phyloP scores from a whole-genome alignment of 2,329 filamentous ascomycete species.

The Colletotrichum scovillei region DNA sequence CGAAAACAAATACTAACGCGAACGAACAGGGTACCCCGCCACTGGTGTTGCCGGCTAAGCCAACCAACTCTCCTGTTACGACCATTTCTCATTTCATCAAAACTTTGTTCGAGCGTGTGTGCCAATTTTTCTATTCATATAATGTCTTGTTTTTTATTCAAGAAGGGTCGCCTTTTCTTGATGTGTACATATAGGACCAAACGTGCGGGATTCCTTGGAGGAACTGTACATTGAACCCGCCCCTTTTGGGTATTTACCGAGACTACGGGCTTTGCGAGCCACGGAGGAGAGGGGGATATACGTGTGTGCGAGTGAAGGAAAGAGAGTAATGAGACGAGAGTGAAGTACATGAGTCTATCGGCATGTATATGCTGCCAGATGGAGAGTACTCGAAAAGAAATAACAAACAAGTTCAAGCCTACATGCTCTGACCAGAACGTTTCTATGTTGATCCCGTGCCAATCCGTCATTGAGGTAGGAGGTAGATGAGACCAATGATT shows the following conservation, averaged over 20 bases:
- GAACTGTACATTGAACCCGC: slow-evolving; percentile 4
- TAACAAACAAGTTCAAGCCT: too few species aligned
- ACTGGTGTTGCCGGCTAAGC: slow-evolving; percentile 28
- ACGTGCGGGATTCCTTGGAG: background rate
- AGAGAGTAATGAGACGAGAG: background rate
- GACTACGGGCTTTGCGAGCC: background rate
- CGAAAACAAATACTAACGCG: background rate
- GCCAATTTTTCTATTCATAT: slow-evolving; percentile 9
- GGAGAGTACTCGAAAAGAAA: background rate
- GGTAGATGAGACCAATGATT: too few species aligned
- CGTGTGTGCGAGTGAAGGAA: background rate
- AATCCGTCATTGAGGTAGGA: too few species aligned
- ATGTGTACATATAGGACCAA: slow-evolving; percentile 15
- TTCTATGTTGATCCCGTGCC: too few species aligned
- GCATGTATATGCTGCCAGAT: background rate
- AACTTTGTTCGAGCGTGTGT: slow-evolving; percentile 14
- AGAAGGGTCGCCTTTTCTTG: too few species aligned
- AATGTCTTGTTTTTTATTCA: slow-evolving; percentile 28
- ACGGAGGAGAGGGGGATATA: background rate
- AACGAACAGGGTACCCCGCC: slow-evolving; percentile 15
- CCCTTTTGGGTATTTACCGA: background rate
- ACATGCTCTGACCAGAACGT: too few species aligned
- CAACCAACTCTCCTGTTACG: background rate
- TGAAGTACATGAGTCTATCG: background rate
- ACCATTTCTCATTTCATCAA: background rate